A percentile compares a stretch with the other conserved stretches of the same genome.
Evolutionary conservation across 2,329 filamentous ascomycete genomes (phyloP).

Genomic region (Ophiobolus disseminans): DNA sequence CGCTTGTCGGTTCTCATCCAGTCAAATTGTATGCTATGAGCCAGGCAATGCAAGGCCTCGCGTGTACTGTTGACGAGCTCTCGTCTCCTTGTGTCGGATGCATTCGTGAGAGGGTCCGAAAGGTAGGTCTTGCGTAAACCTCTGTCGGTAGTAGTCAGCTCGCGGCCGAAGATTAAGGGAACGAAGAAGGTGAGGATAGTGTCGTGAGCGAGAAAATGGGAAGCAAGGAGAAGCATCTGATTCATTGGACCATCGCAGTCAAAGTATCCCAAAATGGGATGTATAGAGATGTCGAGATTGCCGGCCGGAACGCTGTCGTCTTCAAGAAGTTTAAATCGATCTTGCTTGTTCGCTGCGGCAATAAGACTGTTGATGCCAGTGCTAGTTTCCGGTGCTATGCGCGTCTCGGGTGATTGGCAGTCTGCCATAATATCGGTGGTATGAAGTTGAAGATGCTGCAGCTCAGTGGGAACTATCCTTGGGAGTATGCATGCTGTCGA

Average conservation of each 20-base stretch:
- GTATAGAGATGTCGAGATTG: conserved; percentile 38
- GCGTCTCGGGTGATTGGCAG: conserved; percentile 6
- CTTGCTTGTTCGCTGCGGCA: conserved; percentile 32
- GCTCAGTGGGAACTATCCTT: background rate
- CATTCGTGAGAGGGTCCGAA: conserved; percentile 24
- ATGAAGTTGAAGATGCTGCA: background rate
- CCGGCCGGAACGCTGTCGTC: conserved; percentile 26
- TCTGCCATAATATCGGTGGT: conserved; percentile 10
- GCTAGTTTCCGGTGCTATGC: conserved; percentile 2
- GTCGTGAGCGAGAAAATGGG: conserved; percentile 40
- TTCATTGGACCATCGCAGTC: conserved; percentile 19
- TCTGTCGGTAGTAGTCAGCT: conserved; percentile 12
- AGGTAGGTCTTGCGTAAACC: conserved; percentile 24
- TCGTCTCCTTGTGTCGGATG: conserved; percentile 14
- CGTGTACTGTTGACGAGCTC: conserved; percentile 25
- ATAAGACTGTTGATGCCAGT: conserved; percentile 25
- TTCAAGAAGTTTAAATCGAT: conserved; percentile 41
- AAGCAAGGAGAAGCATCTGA: conserved; percentile 40
- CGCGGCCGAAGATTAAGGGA: conserved; percentile 33
- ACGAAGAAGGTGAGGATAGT: conserved; percentile 41
- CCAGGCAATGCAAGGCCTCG: conserved; percentile 34
- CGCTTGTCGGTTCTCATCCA: conserved; percentile 20
- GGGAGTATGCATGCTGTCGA: conserved; percentile 7
- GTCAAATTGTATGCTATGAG: conserved; percentile 29
- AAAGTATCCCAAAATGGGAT: conserved; percentile 38